These are phyloP conservation scores for Lodderomyces orthopsilosis DNA, from an alignment of 1,139 yeast species.

Conservation along the genomic window DNA sequence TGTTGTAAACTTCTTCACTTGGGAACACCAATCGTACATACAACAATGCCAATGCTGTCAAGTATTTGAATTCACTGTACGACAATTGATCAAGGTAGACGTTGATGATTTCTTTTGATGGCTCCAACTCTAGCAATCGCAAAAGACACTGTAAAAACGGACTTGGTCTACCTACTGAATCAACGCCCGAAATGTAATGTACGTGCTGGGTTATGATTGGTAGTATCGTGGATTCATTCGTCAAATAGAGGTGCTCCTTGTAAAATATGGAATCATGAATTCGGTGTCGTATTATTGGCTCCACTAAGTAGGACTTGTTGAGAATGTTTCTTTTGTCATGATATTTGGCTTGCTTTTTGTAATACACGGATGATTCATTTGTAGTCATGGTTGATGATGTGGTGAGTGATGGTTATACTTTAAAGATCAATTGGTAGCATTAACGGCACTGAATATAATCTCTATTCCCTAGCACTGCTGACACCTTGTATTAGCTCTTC, in stretches of 20 bases:
- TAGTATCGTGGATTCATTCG: slow-evolving; percentile 53
- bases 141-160: slow-evolving; percentile 65
- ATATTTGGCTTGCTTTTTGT: slow-evolving; percentile 20
- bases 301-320: slow-evolving; percentile 56
- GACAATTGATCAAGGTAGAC: slow-evolving; percentile 48
- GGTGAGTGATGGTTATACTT: too few species aligned
- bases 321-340: slow-evolving; percentile 27
- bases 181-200: slow-evolving; percentile 47
- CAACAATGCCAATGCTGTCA: slow-evolving; percentile 58
- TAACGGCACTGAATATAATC: too few species aligned
- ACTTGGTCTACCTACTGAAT: slow-evolving; percentile 50
- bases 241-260: slow-evolving; percentile 58
- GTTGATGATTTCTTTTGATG: slow-evolving; percentile 49
- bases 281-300: slow-evolving; percentile 66
- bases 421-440: too few species aligned
- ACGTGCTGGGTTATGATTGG: slow-evolving; percentile 37
- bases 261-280: slow-evolving; percentile 68
- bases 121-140: slow-evolving; percentile 62
- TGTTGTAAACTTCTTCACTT: slow-evolving; percentile 43
- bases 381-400: not conserved
- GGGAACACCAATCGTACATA: slow-evolving; percentile 53
- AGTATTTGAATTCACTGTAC: slow-evolving; percentile 58
- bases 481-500: too few species aligned
- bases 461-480: too few species aligned
- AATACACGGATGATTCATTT: slow-evolving; percentile 4